These are phyloP conservation scores for Verticillium nonalfalfae DNA, from an alignment of 2,329 filamentous ascomycete species.

Conservation along the genomic window DNA sequence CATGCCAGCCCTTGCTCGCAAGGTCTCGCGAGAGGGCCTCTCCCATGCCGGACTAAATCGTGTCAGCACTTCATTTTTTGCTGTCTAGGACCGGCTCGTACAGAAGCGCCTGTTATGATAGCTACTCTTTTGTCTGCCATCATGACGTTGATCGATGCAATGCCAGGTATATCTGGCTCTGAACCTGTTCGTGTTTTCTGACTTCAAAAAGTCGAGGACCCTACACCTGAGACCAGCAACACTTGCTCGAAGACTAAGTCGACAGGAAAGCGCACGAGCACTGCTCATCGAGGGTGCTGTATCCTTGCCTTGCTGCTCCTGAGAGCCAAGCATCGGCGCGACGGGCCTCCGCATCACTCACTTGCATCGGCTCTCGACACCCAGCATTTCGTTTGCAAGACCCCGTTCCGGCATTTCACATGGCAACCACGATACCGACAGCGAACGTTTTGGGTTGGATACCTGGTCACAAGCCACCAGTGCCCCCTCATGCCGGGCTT, in stretches of 20 bases:
- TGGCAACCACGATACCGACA: background rate
- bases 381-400: background rate
- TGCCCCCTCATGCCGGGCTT: background rate
- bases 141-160: background rate
- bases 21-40: constrained; percentile 27
- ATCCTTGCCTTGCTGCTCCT: background rate
- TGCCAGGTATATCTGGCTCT: too few species aligned
- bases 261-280: too few species aligned
- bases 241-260: too few species aligned
- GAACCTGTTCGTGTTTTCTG: too few species aligned
- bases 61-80: background rate
- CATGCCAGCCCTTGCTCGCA: constrained; percentile 17
- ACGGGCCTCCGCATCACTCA: background rate
- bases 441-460: background rate
- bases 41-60: constrained; percentile 38
- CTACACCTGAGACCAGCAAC: too few species aligned
- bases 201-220: too few species aligned
- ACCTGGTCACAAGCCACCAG: background rate
- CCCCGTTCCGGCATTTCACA: background rate
- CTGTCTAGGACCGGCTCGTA: constrained; percentile 15
- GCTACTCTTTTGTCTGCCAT: constrained; percentile 20
- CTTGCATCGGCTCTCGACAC: background rate
- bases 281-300: too few species aligned
- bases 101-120: constrained; percentile 32
- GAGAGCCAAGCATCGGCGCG: background rate